Evolutionary conservation across 1,284 basidiomycete genomes (phyloP).

Genomic region (Rhodofomes roseus): DNA sequence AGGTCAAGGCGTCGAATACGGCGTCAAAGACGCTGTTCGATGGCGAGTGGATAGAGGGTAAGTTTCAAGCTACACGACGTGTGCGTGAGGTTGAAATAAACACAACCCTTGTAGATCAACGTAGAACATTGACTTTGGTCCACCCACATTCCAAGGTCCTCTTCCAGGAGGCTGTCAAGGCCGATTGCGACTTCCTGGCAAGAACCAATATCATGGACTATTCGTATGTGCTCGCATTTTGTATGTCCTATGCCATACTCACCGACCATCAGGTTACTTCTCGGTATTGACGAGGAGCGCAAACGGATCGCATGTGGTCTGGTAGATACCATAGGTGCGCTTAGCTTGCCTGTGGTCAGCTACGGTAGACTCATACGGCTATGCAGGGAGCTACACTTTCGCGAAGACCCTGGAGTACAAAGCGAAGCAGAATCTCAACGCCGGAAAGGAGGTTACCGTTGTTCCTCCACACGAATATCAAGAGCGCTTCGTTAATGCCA

Average conservation of each 20-base stretch:
- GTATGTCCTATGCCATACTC: neutral
- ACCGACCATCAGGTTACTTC: slow-evolving; percentile 43
- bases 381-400: slow-evolving; percentile 67
- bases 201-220: slow-evolving; percentile 83
- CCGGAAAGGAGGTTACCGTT: slow-evolving; percentile 67
- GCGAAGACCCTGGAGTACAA: slow-evolving; percentile 78
- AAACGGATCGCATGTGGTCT: slow-evolving; percentile 71
- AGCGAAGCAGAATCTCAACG: slow-evolving; percentile 65
- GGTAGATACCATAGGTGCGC: slow-evolving; percentile 72
- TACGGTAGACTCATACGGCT: neutral
- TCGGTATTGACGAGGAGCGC: slow-evolving; percentile 61
- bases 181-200: slow-evolving; percentile 69
- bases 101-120: slow-evolving; percentile 44
- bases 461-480: slow-evolving; percentile 70
- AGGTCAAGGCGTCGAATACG: slow-evolving; percentile 48
- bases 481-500: slow-evolving; percentile 61
- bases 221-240: slow-evolving; percentile 43
- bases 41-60: slow-evolving; percentile 79
- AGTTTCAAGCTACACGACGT: neutral
- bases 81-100: neutral
- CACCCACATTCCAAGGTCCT: slow-evolving; percentile 68
- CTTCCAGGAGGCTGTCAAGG: slow-evolving; percentile 61
- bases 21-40: slow-evolving; percentile 65
- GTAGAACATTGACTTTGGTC: slow-evolving; percentile 58
- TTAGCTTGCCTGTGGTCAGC: neutral